Percentiles rank a stretch among this genome's conserved stretches.
phyloP scores from a whole-genome alignment of 352 stramenopile genomes.

The Aphanomyces invadans region DNA sequence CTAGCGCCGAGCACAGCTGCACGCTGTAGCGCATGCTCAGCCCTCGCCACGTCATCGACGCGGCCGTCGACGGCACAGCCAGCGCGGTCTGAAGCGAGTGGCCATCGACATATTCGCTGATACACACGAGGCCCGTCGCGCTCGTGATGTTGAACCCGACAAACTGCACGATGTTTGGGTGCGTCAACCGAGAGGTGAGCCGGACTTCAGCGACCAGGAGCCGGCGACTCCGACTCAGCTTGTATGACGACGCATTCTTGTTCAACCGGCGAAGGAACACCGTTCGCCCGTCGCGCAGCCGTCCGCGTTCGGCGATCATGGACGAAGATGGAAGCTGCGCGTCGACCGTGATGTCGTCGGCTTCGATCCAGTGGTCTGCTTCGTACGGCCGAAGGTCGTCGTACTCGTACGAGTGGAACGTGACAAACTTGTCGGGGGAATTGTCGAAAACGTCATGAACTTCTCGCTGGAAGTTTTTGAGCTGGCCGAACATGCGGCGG shows the following conservation, averaged over 20 bases:
- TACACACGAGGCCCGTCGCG: background rate
- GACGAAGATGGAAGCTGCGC: background rate
- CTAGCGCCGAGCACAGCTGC: background rate
- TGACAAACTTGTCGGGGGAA: slow-evolving; percentile 12
- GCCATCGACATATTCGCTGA: slow-evolving; percentile 3
- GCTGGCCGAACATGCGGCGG: slow-evolving; percentile 10
- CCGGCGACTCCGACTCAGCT: background rate
- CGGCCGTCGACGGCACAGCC: background rate
- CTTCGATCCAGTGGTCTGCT: slow-evolving; percentile 6
- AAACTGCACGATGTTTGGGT: slow-evolving; percentile 3
- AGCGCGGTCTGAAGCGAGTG: background rate
- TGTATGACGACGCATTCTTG: slow-evolving; percentile 14
- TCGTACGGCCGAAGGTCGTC: slow-evolving; percentile 1
- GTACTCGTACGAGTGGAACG: slow-evolving; percentile 22
- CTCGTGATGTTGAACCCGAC: slow-evolving; percentile 10
- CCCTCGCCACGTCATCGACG: background rate
- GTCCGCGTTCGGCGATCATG: background rate
- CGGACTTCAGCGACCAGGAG: slow-evolving; percentile 13
- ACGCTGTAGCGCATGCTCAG: background rate
- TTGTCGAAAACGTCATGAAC: background rate
- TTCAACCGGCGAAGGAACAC: slow-evolving; percentile 9
- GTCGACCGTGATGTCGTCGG: background rate
- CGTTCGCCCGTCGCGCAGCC: background rate
- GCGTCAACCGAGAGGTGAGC: background rate
- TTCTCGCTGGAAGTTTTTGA: background rate